phyloP scores from a whole-genome alignment of 176 grass and related monocot genomes.

The Ensete glaucum region DNA sequence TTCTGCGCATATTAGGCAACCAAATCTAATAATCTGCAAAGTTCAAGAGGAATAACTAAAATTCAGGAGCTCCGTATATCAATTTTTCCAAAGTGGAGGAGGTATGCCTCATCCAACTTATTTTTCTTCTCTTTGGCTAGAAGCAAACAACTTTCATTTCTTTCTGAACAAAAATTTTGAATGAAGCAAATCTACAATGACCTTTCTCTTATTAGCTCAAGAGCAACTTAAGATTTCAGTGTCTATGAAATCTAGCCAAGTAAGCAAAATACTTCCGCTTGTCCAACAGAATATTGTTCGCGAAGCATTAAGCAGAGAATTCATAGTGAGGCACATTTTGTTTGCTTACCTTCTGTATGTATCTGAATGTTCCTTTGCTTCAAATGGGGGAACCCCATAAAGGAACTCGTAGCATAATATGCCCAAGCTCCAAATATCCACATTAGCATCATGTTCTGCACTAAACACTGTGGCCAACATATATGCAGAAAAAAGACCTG shows the following conservation, averaged over 20 bases:
- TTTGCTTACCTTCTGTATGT: slow-evolving; percentile 74
- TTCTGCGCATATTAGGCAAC: too few relatives aligned
- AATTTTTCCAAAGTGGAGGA: too few relatives aligned
- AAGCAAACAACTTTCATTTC: too few relatives aligned
- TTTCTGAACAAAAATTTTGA: too few relatives aligned
- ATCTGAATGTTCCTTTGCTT: slow-evolving; percentile 89
- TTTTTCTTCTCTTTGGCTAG: too few relatives aligned
- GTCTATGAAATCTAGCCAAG: not conserved
- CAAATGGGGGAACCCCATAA: slow-evolving; percentile 81
- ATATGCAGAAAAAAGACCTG: not conserved
- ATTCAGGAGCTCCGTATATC: too few relatives aligned
- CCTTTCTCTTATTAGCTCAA: too few relatives aligned
- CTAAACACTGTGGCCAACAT: slow-evolving; percentile 59
- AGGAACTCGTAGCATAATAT: slow-evolving; percentile 91
- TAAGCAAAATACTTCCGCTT: not conserved
- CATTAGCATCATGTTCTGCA: slow-evolving; percentile 74
- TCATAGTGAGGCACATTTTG: not conserved
- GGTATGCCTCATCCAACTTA: too few relatives aligned
- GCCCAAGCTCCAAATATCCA: slow-evolving; percentile 95
- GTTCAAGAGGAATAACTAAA: too few relatives aligned
- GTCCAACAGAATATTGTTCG: not conserved
- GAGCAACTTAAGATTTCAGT: too few relatives aligned
- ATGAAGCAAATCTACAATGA: too few relatives aligned
- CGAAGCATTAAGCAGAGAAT: not conserved
- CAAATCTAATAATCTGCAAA: too few relatives aligned